These are phyloP conservation scores for Tetracladium marchalianum DNA, from an alignment of 495 filamentous ascomycete species.

Conservation along the genomic window DNA sequence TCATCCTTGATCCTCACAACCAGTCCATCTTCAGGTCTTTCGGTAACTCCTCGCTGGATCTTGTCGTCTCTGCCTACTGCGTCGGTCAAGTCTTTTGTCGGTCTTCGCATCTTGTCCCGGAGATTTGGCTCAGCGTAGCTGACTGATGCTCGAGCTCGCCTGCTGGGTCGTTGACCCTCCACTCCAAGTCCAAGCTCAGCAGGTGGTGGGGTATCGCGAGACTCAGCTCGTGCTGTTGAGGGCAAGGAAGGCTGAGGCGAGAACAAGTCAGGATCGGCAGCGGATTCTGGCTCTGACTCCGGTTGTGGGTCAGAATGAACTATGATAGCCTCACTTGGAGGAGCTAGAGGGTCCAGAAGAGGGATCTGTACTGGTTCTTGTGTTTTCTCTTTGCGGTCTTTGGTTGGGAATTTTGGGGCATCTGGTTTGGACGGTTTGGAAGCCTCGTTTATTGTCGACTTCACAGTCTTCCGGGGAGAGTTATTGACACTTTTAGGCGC, in stretches of 20 bases:
- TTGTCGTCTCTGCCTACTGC: constrained; percentile 49
- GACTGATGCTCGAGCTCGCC: constrained; percentile 55
- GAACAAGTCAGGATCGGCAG: constrained; percentile 21
- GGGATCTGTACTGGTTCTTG: constrained; percentile 6
- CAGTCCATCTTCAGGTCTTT: constrained; percentile 8
- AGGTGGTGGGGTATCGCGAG: constrained; percentile 22
- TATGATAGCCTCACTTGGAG: constrained; percentile 3
- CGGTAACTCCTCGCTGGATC: background rate
- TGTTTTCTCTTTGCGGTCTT: constrained; percentile 16
- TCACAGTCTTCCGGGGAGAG: constrained; percentile 28
- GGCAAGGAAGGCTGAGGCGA: constrained; percentile 26
- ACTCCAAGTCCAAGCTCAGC: constrained; percentile 8
- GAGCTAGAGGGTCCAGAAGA: background rate
- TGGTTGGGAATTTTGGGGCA: constrained; percentile 8
- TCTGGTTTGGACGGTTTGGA: constrained; percentile 7
- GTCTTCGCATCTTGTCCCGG: constrained; percentile 78
- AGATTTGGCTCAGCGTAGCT: constrained; percentile 85
- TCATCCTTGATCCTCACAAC: constrained; percentile 15
- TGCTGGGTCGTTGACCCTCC: constrained; percentile 35
- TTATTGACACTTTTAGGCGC: constrained; percentile 50
- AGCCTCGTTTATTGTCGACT: constrained; percentile 10
- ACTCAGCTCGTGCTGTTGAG: constrained; percentile 22
- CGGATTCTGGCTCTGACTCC: constrained; percentile 12
- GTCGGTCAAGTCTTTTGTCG: constrained; percentile 62
- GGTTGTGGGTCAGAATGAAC: constrained; percentile 6